Evolutionary conservation across 2,329 filamentous ascomycete species (phyloP), one percentile per base, ranked within the genome.

Genomic region (Ophiostoma sp.): DNA sequence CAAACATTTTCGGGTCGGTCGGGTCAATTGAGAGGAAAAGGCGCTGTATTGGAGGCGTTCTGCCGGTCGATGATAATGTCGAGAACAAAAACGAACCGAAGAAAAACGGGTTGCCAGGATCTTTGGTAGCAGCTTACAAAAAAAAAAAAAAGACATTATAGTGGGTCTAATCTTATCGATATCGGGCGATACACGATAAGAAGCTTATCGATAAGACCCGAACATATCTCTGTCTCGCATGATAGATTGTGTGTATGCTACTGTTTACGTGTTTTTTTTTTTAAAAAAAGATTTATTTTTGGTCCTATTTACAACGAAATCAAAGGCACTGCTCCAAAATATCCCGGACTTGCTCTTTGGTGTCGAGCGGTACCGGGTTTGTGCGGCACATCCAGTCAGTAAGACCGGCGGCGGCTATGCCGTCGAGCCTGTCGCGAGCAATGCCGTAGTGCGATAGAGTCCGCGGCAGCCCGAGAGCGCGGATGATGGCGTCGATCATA

Each of bases 1-100:
- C 90, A 79, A 98, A 98, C 94, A 98, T 94, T 39, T 39, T 65
- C 23, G 36, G 60, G 15, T 57, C 23, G 31, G 33, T 31, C 27
- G 17, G 17, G 33, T 23, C 23, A n/a, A 57, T n/a, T 11, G 11
- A 4, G 10, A 57, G 11, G 52, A 0, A 3, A 57, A 15, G 11
- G 52, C 8, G 52, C 23, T 23, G 52, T 57, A n/a, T 27, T 57
- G 23, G 52, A 48, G 44, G 52, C 52, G 31, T 57, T 36, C 6
- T 60, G 20, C n/a, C 39, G 27, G 57, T 62, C 23, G 27, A 33
- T 33, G 57, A 15, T 17, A 13, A 33, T 20, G 44, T 48, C 44
- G 44, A 48, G 17, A 48, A 48, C 36, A 39, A 17, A 27, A 65
- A 23, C 62, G 15, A 15, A 65, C 31, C 15, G 35, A 65, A 65